Evolutionary conservation across 345 rosid species (phyloP), one percentile per base, ranked within the genome.

Genomic region (Rubroshorea leprosula): DNA sequence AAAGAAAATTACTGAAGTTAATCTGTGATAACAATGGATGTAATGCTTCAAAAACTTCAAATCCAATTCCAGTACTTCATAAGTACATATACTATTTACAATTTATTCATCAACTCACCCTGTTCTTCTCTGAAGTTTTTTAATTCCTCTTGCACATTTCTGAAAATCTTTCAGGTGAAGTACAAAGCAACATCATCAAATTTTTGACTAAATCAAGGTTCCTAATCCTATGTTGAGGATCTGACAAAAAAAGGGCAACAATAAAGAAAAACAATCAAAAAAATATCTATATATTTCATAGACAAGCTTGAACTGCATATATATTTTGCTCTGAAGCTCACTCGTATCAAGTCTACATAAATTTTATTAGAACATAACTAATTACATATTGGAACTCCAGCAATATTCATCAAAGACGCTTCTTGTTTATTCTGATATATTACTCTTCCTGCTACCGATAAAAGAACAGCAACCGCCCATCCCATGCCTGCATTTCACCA

Each of bases 381-480:
- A 59, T 48, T 59, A 61, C 69, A 52, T 26, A 55, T n/a, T 31
- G 50, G 24, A 1, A 31, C 26, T 31, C 49, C 44, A n/a, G 8
- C 35, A 54, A 46, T 27, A n/a, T n/a, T n/a, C n/a, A n/a, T n/a
- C n/a, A n/a, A n/a, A n/a, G n/a, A n/a, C n/a, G n/a, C n/a, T n/a
- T n/a, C 51, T 25, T 64, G 50, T 50, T 21, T 49, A 46, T 11
- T 15, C 58, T 4, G 18, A 54, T 62, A 51, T 73, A 48, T 55
- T 29, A n/a, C n/a, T n/a, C n/a, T 58, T 71, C 68, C 54, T 61
- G 16, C 7, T 19, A 62, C 74, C 22, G 49, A 83, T 66, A 66
- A 78, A 79, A 54, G 73, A 26, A 43, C 81, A 81, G 79, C 96
- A 87, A 57, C 85, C 74, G 4, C 53, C 58, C 5, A 58, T 61